Conservation (phyloP, 148 eudicot species). For the Arctostaphylos glauca region DNA sequence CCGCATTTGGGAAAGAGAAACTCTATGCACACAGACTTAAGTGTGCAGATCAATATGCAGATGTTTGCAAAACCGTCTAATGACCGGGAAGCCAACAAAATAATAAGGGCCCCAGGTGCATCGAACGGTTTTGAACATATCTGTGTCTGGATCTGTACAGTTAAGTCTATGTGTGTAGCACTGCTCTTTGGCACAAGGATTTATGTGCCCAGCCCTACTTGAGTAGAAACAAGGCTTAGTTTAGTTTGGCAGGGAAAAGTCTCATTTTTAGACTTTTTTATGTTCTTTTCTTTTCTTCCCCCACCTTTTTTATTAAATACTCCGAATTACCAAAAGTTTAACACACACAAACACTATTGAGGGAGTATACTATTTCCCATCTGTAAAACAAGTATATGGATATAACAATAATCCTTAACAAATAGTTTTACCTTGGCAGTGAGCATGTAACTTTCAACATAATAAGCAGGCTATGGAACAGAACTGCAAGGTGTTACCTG, state of each 20-base stretch:
- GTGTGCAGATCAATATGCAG: too few relatives aligned
- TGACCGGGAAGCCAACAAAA: too few relatives aligned
- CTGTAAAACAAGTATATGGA: not conserved
- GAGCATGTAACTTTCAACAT: not conserved
- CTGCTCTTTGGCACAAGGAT: not conserved
- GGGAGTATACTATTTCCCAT: not conserved
- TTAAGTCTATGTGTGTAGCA: too few relatives aligned
- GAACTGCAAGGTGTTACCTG: slow-evolving; percentile 46
- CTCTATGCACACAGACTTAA: too few relatives aligned
- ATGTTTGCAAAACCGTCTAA: too few relatives aligned
- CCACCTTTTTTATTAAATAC: not conserved
- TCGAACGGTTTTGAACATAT: too few relatives aligned
- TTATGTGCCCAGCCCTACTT: not conserved
- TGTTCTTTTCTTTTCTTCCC: not conserved
- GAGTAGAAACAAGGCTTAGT: not conserved
- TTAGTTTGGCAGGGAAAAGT: not conserved
- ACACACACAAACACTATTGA: too few relatives aligned
- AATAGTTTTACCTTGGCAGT: not conserved
- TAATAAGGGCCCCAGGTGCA: too few relatives aligned
- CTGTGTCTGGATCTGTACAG: too few relatives aligned
- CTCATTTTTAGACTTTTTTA: not conserved
- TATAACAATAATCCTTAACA: not conserved
- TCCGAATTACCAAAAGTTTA: not conserved
- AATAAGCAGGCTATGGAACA: slow-evolving; percentile 5
- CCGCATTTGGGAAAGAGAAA: too few relatives aligned